These are phyloP conservation scores for Salix dunnii DNA, from an alignment of 345 rosid species.

Conservation along the genomic window DNA sequence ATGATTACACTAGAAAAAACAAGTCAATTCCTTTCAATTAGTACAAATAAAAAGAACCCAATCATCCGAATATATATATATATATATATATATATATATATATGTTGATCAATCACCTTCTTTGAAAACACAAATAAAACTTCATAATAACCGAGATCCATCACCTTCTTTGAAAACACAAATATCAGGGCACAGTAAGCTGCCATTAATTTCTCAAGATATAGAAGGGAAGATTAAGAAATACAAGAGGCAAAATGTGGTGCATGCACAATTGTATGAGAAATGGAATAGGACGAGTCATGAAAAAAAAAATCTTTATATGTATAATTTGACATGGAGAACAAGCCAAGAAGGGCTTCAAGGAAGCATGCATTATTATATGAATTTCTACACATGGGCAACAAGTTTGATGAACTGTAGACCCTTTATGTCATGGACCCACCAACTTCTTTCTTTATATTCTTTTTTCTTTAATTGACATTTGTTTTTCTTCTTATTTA, in stretches of 20 bases:
- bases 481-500: background rate
- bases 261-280: background rate
- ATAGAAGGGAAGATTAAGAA: background rate
- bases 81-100: too few relatives aligned
- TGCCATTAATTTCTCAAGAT: background rate
- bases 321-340: background rate
- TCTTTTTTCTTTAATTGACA: background rate
- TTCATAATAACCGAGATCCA: background rate
- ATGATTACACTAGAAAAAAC: too few relatives aligned
- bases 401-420: slow-evolving; percentile 34
- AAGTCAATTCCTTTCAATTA: too few relatives aligned
- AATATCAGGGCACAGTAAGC: background rate
- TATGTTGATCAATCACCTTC: background rate
- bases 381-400: slow-evolving; percentile 31
- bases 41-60: too few relatives aligned
- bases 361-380: slow-evolving; percentile 2
- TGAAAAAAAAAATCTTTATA: background rate
- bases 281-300: background rate
- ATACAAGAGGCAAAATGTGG: background rate
- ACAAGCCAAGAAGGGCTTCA: background rate
- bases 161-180: background rate
- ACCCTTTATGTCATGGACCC: slow-evolving; percentile 26
- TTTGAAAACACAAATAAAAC: background rate
- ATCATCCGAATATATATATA: too few relatives aligned
- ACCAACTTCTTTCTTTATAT: slow-evolving; percentile 6